phyloP scores from a whole-genome alignment of 495 filamentous ascomycete genomes.

The Chaetomium cochliodes region DNA sequence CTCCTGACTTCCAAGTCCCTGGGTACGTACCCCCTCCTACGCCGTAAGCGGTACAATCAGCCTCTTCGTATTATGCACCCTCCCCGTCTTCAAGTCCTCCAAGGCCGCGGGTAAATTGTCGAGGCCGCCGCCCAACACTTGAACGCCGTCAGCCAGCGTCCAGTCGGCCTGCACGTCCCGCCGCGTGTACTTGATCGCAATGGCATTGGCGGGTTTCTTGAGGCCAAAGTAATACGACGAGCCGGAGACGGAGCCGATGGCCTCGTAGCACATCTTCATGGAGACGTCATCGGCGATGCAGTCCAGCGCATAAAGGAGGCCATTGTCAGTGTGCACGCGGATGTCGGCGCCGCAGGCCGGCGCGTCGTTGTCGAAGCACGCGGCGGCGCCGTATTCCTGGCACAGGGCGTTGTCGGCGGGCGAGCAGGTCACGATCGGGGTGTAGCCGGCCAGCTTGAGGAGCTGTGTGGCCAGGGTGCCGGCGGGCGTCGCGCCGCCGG shows the following conservation, averaged over 20 bases:
- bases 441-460: conserved; percentile 37
- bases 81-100: too few relatives aligned
- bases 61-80: too few relatives aligned
- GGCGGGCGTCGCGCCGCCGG: conserved; percentile 45
- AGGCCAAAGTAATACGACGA: too few relatives aligned
- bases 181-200: too few relatives aligned
- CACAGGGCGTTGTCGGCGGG: conserved; percentile 21
- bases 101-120: too few relatives aligned
- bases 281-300: conserved; percentile 28
- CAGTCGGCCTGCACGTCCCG: too few relatives aligned
- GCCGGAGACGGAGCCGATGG: neutral
- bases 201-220: too few relatives aligned
- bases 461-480: conserved; percentile 47
- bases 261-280: conserved; percentile 36
- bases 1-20: too few relatives aligned
- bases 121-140: too few relatives aligned
- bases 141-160: too few relatives aligned
- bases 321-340: conserved; percentile 25
- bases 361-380: conserved; percentile 42
- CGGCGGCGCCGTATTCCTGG: conserved; percentile 35
- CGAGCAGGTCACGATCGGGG: neutral
- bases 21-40: too few relatives aligned
- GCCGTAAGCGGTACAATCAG: conserved; percentile 21
- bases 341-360: conserved; percentile 33
- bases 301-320: conserved; percentile 30